Evolutionary conservation across 2,329 filamentous ascomycete species (phyloP).

Genomic region (Alternaria gansuensis): DNA sequence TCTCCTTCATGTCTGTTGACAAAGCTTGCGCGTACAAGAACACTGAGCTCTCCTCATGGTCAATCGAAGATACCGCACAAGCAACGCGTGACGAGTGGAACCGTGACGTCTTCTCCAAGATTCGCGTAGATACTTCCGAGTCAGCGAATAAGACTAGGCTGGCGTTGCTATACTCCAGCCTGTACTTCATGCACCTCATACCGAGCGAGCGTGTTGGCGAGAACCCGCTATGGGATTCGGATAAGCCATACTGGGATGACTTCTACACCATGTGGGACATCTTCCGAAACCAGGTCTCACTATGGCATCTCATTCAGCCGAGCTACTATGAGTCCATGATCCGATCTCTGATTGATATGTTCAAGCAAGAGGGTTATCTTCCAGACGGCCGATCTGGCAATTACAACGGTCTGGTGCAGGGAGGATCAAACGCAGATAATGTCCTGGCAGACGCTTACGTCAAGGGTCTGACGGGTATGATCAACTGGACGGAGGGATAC

Average conservation of each 20-base stretch:
- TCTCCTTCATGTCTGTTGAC: constrained; percentile 57
- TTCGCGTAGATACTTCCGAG: constrained; percentile 51
- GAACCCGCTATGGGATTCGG: constrained; percentile 72
- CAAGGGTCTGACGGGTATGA: constrained; percentile 67
- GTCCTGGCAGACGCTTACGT: constrained; percentile 73
- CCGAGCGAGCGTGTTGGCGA: constrained; percentile 61
- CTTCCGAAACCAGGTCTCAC: constrained; percentile 62
- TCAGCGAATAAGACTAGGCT: constrained; percentile 45
- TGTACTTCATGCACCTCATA: constrained; percentile 52
- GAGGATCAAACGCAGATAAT: constrained; percentile 51
- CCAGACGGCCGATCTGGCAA: constrained; percentile 70
- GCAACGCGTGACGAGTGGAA: constrained; percentile 59
- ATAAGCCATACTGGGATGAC: constrained; percentile 73
- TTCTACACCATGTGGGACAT: constrained; percentile 80
- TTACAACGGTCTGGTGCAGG: constrained; percentile 65
- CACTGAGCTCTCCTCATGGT: constrained; percentile 56
- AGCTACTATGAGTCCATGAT: constrained; percentile 71
- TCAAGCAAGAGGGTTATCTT: constrained; percentile 69
- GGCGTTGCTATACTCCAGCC: constrained; percentile 45
- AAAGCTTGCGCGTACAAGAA: constrained; percentile 62
- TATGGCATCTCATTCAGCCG: constrained; percentile 70
- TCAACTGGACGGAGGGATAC: constrained; percentile 77
- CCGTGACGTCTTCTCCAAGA: constrained; percentile 66
- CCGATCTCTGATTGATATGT: constrained; percentile 72
- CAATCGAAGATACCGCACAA: constrained; percentile 53